A percentile compares a stretch with the other conserved stretches of the same genome.
Conservation (phyloP, 345 rosid genomes). For the Eucalyptus melliodora region DNA sequence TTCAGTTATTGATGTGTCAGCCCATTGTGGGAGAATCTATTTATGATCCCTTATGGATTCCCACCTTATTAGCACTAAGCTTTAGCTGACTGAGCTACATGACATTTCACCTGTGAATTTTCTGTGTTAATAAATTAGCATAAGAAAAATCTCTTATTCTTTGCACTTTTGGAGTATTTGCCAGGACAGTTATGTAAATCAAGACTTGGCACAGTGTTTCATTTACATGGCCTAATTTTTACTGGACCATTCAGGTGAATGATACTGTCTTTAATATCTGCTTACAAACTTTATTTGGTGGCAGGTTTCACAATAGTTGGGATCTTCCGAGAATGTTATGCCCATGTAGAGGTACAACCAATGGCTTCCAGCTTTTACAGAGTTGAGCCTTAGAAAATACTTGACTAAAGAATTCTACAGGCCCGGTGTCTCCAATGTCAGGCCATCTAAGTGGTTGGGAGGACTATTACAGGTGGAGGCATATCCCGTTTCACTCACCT, state of each 20-base stretch:
- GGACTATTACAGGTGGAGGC: slow-evolving; percentile 76
- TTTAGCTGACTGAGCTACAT: not conserved
- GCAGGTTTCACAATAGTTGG: slow-evolving; percentile 45
- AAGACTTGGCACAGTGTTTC: not conserved
- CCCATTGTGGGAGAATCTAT: not conserved
- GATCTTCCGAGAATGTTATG: slow-evolving; percentile 43
- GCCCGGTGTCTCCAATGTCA: slow-evolving; percentile 26
- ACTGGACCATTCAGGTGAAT: fast-evolving
- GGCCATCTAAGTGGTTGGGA: slow-evolving; percentile 34
- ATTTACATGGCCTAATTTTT: not conserved
- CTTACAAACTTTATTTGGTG: not conserved
- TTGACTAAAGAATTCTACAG: slow-evolving; percentile 19
- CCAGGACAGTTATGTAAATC: not conserved
- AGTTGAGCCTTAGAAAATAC: not conserved
- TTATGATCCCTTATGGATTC: not conserved
- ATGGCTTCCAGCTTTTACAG: not conserved
- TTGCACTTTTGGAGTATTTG: not conserved
- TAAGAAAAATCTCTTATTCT: not conserved
- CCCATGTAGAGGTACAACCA: slow-evolving; percentile 56
- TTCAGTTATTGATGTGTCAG: not conserved
- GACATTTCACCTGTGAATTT: not conserved
- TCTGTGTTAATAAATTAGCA: not conserved
- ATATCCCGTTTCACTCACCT: slow-evolving; percentile 69
- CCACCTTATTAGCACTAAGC: not conserved
- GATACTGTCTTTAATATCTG: not conserved